phyloP scores from a whole-genome alignment of 2,329 filamentous ascomycete genomes.

The Lojkania enalia region DNA sequence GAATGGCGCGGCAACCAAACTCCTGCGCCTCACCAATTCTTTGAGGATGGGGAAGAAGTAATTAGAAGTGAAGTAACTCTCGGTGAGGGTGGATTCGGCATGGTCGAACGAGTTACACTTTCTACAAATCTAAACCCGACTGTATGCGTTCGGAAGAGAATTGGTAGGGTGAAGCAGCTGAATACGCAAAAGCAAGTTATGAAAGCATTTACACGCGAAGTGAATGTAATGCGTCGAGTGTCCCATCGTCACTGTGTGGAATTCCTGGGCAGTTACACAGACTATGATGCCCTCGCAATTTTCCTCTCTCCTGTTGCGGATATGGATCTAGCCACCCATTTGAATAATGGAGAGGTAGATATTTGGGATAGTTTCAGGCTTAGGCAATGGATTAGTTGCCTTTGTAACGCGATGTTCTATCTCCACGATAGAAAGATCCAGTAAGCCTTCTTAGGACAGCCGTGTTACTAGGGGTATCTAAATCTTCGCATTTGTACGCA shows the following conservation, averaged over 20 bases:
- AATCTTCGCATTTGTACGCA: too few relatives aligned
- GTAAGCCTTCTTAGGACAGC: too few relatives aligned
- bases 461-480: too few relatives aligned
- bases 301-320: slow-evolving; percentile 20
- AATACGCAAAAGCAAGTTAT: slow-evolving; percentile 17
- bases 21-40: not conserved
- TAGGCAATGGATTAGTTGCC: slow-evolving; percentile 10
- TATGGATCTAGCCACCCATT: slow-evolving; percentile 19
- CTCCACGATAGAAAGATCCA: slow-evolving; percentile 16
- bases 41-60: slow-evolving; percentile 15
- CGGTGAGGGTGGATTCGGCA: slow-evolving; percentile 13
- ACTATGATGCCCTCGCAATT: slow-evolving; percentile 17
- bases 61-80: slow-evolving; percentile 4
- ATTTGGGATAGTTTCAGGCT: slow-evolving; percentile 4
- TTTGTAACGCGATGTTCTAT: slow-evolving; percentile 15
- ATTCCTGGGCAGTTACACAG: slow-evolving; percentile 20
- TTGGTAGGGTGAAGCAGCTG: slow-evolving; percentile 11
- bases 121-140: not conserved
- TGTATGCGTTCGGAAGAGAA: slow-evolving; percentile 18
- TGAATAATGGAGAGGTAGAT: slow-evolving; percentile 7
- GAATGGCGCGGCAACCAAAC: not conserved
- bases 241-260: slow-evolving; percentile 18
- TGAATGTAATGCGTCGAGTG: slow-evolving; percentile 22
- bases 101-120: slow-evolving; percentile 13
- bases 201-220: slow-evolving; percentile 17